Evolutionary conservation across 331 rosid genomes (phyloP).

Genomic region (Phaseolus coccineus): DNA sequence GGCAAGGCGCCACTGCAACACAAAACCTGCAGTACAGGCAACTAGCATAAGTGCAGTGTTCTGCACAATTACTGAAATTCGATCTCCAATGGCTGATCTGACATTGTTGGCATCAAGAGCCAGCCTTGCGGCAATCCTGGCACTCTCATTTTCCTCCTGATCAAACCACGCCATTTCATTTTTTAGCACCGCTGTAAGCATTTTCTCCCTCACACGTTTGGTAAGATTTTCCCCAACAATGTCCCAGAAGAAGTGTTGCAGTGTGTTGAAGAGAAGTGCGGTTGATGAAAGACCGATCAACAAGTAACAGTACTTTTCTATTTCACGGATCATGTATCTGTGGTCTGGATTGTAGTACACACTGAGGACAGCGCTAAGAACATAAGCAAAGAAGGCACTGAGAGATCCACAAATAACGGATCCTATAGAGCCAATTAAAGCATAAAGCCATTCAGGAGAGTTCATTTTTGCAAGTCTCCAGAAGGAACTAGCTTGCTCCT

Average conservation of each 20-base stretch:
- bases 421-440: conserved; percentile 87
- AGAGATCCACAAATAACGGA: conserved; percentile 94
- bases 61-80: conserved; percentile 97
- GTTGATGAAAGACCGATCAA: conserved; percentile 97
- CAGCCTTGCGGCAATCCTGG: conserved; percentile 89
- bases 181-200: conserved; percentile 85
- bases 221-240: conserved; percentile 98
- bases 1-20: conserved; percentile 98
- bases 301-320: conserved; percentile 88
- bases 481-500: conserved; percentile 97
- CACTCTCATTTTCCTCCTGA: conserved; percentile 98
- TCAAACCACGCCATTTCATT: conserved; percentile 99
- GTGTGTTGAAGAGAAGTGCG: conserved; percentile 91
- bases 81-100: conserved; percentile 98
- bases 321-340: conserved; percentile 75
- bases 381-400: conserved; percentile 98
- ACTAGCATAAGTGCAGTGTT: conserved; percentile 98
- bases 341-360: conserved; percentile 87
- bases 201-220: conserved; percentile 96
- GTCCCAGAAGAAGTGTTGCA: conserved; percentile 98
- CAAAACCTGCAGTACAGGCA: conserved; percentile 98
- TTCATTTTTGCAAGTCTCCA: conserved; percentile 99
- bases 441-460: conserved; percentile 97
- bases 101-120: conserved; percentile 98
- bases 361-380: conserved; percentile 95